Evolutionary conservation across 768 basidiomycete genomes (phyloP).

Genomic region (Mycena rebaudengoi): DNA sequence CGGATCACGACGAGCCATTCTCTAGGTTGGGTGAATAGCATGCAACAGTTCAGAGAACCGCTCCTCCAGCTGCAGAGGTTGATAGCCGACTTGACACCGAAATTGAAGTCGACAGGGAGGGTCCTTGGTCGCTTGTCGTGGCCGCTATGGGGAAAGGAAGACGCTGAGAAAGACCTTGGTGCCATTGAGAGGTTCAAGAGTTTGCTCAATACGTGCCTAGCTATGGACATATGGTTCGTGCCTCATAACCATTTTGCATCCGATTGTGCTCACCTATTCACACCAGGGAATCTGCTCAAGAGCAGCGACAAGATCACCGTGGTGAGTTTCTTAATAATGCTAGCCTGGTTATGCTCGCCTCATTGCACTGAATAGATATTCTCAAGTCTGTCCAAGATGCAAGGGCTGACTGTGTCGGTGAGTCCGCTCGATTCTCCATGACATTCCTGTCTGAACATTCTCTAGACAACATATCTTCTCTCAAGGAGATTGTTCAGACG

Average conservation of each 20-base stretch:
- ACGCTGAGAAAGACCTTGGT: not conserved
- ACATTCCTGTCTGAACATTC: not conserved
- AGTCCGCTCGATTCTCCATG: not conserved
- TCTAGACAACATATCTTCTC: not conserved
- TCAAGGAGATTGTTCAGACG: not conserved
- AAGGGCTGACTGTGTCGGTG: not conserved
- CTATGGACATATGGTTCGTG: not conserved
- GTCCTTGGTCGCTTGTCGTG: not conserved
- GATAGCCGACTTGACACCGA: not conserved
- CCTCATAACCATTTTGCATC: not conserved
- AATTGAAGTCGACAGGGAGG: not conserved
- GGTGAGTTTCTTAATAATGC: not conserved
- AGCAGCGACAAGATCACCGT: not conserved
- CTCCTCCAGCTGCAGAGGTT: no score
- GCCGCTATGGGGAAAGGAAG: conserved; percentile 6
- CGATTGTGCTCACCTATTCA: not conserved
- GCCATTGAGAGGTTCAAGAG: conserved; percentile 1
- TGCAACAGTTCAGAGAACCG: no score
- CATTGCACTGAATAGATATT: not conserved
- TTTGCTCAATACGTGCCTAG: not conserved
- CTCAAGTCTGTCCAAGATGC: not conserved
- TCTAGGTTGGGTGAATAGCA: no score
- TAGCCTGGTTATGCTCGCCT: no score
- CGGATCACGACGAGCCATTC: no score
- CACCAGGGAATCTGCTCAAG: not conserved